Base-by-base conservation (phyloP, 75 land plant species). In the Cunninghamia lanceolata region DNA sequence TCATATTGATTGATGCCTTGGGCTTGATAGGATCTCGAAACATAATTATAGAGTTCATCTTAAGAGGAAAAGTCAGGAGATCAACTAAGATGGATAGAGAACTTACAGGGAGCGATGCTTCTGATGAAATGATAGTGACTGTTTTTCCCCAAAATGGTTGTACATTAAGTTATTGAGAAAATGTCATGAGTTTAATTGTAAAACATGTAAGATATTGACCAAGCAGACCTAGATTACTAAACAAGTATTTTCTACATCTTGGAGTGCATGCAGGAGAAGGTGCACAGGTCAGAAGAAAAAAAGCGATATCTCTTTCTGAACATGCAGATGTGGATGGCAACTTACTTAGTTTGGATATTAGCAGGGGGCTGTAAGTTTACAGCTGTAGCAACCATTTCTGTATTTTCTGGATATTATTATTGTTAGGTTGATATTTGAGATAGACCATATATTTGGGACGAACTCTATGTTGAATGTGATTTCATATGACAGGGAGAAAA, bases 351-450 rank as follows among this genome's bases (percentile, higher is more conserved):
- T 68, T 40, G 34, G 88, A 87, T 66, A 87, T 87, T 36, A 87
- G 88, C 85, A 87, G 88, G 78, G 88, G 88, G 36, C 40, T 83
- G 88, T 87, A 66, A 70, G 76, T 83, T 53, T 53, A n/a, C 7
- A 25, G 43, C n/a, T 83, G 1, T 30, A 63, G 68, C 68, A 16
- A 35, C 13, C 38, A 43, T 50, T 45, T 46, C 40, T 43, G 50
- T 43, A 79, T 25, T 79, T 79, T 40, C 32, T 43, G 40, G 25
- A 8, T n/a, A 43, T 42, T 40, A 39, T 39, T 74, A 74, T 39
- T 77, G 43, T 66, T 56, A 34, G 30, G 83, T 38, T 86, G 66
- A 35, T 76, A 32, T 13, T n/a, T 34, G 73, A 42, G 28, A 14
- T 85, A 30, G 9, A 1, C n/a, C 28, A 82, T 39, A 30, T 82